Percentiles rank a stretch among this genome's conserved stretches.
These are phyloP conservation scores for Thielaviopsis euricoi DNA, from an alignment of 2,329 filamentous ascomycete genomes.

Conservation along the genomic window DNA sequence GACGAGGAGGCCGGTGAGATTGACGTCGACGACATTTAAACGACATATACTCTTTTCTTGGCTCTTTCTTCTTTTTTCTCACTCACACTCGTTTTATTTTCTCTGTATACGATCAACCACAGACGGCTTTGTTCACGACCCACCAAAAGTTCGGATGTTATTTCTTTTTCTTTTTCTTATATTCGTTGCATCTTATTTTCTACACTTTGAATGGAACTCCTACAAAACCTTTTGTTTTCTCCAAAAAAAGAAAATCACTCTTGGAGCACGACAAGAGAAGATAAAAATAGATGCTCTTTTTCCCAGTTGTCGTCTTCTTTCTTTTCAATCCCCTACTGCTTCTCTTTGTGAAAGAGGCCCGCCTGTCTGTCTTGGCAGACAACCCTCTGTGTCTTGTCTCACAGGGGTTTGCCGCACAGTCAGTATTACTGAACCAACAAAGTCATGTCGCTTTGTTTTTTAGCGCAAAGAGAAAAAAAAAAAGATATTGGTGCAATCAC, in stretches of 20 bases:
- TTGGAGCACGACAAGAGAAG: not conserved
- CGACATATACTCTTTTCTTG: not conserved
- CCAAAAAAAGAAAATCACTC: not conserved
- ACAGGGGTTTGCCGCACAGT: too few relatives aligned
- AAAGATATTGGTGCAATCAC: too few relatives aligned
- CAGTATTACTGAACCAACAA: too few relatives aligned
- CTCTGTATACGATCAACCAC: conserved; percentile 3
- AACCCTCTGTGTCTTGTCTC: not conserved
- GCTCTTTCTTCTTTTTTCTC: not conserved
- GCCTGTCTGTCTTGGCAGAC: too few relatives aligned
- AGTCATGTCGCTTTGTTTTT: too few relatives aligned
- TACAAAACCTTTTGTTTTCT: not conserved
- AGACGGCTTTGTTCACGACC: conserved; percentile 5
- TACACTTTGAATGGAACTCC: not conserved
- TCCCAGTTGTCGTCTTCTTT: too few relatives aligned
- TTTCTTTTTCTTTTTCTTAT: not conserved
- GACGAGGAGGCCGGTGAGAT: conserved; percentile 55
- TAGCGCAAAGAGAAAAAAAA: too few relatives aligned
- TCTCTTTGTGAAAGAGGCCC: too few relatives aligned
- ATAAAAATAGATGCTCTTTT: too few relatives aligned
- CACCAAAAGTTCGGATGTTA: not conserved
- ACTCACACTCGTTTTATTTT: not conserved
- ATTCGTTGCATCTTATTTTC: not conserved
- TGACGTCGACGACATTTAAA: conserved; percentile 89
- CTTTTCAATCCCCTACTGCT: too few relatives aligned